Conservation (phyloP, 371 early-diverging fungal species). For the Apophysomyces variabilis region DNA sequence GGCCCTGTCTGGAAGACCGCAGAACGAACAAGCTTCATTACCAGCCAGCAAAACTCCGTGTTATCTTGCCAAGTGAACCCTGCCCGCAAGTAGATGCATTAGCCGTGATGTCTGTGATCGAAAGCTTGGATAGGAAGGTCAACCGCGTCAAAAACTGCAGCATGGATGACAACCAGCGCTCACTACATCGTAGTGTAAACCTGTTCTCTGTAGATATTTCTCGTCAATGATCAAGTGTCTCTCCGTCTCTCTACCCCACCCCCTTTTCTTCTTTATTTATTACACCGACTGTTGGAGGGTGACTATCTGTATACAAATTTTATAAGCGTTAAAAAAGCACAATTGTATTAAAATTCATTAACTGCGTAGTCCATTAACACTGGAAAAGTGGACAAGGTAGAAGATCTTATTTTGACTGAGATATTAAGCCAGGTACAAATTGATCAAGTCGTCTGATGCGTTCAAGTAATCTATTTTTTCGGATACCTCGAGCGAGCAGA, state of each 20-base stretch:
- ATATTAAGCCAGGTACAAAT: slow-evolving; percentile 52
- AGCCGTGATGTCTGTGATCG: slow-evolving; percentile 37
- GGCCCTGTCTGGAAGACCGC: neutral
- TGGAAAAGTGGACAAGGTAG: too few relatives aligned
- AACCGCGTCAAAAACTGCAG: slow-evolving; percentile 32
- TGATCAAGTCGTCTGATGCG: slow-evolving; percentile 72
- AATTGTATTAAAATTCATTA: too few relatives aligned
- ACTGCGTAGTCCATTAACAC: too few relatives aligned
- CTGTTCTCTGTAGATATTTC: slow-evolving; percentile 20
- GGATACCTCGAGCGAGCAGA: slow-evolving; percentile 64
- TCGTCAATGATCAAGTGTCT: neutral
- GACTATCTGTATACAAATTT: too few relatives aligned
- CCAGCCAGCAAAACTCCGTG: slow-evolving; percentile 11
- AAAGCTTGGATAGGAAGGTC: slow-evolving; percentile 32
- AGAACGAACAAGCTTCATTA: slow-evolving; percentile 11
- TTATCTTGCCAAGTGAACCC: slow-evolving; percentile 14
- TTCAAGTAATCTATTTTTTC: slow-evolving; percentile 68
- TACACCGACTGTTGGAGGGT: too few relatives aligned
- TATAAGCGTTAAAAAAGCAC: too few relatives aligned
- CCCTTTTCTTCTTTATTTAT: too few relatives aligned
- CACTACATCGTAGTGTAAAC: slow-evolving; percentile 9
- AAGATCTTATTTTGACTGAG: too few relatives aligned
- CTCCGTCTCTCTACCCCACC: neutral
- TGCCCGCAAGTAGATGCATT: slow-evolving; percentile 29
- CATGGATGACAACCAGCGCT: slow-evolving; percentile 24